A percentile compares a stretch with the other conserved stretches of the same genome.
Conservation (phyloP, 2,329 filamentous ascomycete genomes). For the Ampelomyces quisqualis region DNA sequence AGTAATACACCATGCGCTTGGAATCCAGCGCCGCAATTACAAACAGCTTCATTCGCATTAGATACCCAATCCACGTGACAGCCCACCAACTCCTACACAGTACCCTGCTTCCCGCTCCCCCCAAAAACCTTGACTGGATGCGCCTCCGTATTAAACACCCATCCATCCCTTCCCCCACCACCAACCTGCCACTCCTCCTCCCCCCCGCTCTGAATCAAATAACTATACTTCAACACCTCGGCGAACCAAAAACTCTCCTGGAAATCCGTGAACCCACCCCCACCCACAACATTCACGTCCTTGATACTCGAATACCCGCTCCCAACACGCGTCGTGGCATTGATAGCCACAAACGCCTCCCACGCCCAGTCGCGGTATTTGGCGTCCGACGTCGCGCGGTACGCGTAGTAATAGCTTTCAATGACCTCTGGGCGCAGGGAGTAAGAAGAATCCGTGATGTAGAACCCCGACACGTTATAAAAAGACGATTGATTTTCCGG, state of each 20-base stretch:
- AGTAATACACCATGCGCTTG: slow-evolving; percentile 17
- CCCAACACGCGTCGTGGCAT: slow-evolving; percentile 60
- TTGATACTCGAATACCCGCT: slow-evolving; percentile 67
- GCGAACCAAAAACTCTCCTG: slow-evolving; percentile 90
- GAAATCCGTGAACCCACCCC: slow-evolving; percentile 65
- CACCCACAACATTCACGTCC: slow-evolving; percentile 64
- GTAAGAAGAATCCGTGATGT: slow-evolving; percentile 63
- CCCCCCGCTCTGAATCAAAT: slow-evolving; percentile 63
- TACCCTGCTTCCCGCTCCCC: slow-evolving; percentile 2
- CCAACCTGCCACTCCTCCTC: slow-evolving; percentile 63
- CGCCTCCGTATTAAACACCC: slow-evolving; percentile 66
- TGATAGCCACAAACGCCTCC: slow-evolving; percentile 72
- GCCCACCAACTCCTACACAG: not conserved
- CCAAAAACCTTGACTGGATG: slow-evolving; percentile 57
- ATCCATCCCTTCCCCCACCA: slow-evolving; percentile 53
- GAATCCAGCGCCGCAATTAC: not conserved
- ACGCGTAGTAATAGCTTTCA: slow-evolving; percentile 85
- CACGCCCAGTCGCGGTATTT: slow-evolving; percentile 85
- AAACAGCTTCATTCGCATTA: slow-evolving; percentile 6
- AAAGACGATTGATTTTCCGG: slow-evolving; percentile 54
- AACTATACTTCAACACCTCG: slow-evolving; percentile 83
- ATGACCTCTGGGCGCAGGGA: slow-evolving; percentile 77
- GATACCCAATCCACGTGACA: too few relatives aligned
- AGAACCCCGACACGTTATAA: slow-evolving; percentile 70
- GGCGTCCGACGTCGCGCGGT: slow-evolving; percentile 70